phyloP scores from a whole-genome alignment of 176 grass and related monocot species.

The bread wheat (Triticum aestivum) region IWGSC_CS_RefSeq_v2.1 NC_057808.1:368618457-368618956 shows the following conservation, averaged over 20 bases:
- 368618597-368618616: not conserved
- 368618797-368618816: slow-evolving; percentile 29
- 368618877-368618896: slow-evolving; percentile 98
- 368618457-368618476: not conserved
- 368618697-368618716: not conserved
- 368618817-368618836: slow-evolving; percentile 36
- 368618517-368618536: not conserved
- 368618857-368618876: slow-evolving; percentile 86
- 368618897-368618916: slow-evolving; percentile 66
- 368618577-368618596: slow-evolving; percentile 23
- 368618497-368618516: not conserved
- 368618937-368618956: slow-evolving; percentile 63
- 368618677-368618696: not conserved
- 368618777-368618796: not conserved
- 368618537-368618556: not conserved
- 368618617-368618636: not conserved
- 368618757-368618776: slow-evolving; percentile 16
- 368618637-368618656: slow-evolving; percentile 4
- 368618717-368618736: slow-evolving; percentile 7
- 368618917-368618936: slow-evolving; percentile 72
- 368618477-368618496: not conserved
- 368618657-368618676: slow-evolving; percentile 4
- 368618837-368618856: slow-evolving; percentile 58
- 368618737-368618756: slow-evolving; percentile 26
- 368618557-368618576: not conserved